These are phyloP conservation scores for Lactuca sativa DNA, from an alignment of 129 eudicot species.

Conservation along the genomic window DNA sequence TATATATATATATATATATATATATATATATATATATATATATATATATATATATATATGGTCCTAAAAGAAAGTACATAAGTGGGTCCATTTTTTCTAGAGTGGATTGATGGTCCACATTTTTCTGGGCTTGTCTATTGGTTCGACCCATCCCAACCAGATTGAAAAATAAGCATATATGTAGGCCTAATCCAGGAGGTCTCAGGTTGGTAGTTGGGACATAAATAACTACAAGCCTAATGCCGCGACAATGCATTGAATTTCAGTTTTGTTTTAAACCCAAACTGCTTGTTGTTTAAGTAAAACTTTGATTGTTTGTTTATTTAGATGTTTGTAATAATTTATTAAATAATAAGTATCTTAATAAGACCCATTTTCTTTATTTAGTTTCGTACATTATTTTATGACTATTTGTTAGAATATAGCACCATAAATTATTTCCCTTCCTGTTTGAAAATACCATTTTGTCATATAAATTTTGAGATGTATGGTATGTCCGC, in stretches of 20 bases:
- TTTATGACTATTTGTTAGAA: neutral
- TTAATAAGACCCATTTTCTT: neutral
- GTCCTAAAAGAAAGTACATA: neutral
- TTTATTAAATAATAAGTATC: neutral
- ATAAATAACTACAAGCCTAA: neutral
- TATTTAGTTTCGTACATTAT: neutral
- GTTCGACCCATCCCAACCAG: neutral
- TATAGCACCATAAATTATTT: no score
- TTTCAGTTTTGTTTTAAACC: neutral
- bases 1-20: no score
- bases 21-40: no score
- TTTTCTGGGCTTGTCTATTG: neutral
- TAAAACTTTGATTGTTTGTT: neutral
- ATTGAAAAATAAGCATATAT: neutral
- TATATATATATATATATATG: neutral
- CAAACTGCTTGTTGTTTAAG: neutral
- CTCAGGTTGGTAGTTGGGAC: constrained; percentile 5
- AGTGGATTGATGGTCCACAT: neutral
- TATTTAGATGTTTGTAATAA: neutral
- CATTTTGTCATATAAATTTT: neutral
- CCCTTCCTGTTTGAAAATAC: neutral
- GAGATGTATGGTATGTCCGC: neutral
- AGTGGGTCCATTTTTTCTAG: neutral
- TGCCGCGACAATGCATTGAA: neutral
- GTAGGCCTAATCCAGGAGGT: neutral